Evolutionary conservation across 129 eudicot species (phyloP), one percentile per base, ranked within the genome.

Genomic region (Saussurea involucrata): DNA sequence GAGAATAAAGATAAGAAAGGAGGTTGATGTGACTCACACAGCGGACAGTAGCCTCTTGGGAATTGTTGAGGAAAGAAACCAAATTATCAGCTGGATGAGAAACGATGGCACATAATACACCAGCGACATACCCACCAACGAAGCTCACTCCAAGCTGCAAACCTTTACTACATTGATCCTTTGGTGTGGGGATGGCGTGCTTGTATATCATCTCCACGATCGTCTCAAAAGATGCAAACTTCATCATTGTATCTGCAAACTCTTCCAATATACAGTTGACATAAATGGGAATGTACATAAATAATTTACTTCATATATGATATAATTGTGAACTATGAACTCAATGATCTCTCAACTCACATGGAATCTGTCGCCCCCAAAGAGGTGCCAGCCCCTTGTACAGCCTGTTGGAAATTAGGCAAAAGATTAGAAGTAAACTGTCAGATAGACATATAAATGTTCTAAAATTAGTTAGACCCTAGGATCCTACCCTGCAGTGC

Each of bases 361-460:
- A 93, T 74, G 98, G 98, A 80, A 93, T 90, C 74, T 93, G 98
- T 70, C 97, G 85, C 49, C 97, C 98, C 98, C 97, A 93, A 37
- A 93, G 95, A 72, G 98, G 97, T 69, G 84, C 95, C 72, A 93
- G 40, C 68, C 98, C 98, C 80, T 88, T 93, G 90, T 84, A 90
- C 82, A 93, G 87, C 85, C 98, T 93, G 89, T 25, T 31, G 31
- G 22, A 73, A 10, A 68, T 75, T 68, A 27, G 7, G 37, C 22
- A 8, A 64, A 55, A 42, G 0, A n/a, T 11, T 63, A 18, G 9
- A 6, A 71, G 37, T 12, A 17, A 61, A 34, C 36, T 42, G 36
- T 13, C 25, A 46, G 65, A 32, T 21, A 71, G 49, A 8, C 27
- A 25, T 12, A 37, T 28, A 28, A 49, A 8, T 42, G 24, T 9